Conservation (phyloP, 1,284 basidiomycete genomes). For the Microbotryum scabiosae region DNA sequence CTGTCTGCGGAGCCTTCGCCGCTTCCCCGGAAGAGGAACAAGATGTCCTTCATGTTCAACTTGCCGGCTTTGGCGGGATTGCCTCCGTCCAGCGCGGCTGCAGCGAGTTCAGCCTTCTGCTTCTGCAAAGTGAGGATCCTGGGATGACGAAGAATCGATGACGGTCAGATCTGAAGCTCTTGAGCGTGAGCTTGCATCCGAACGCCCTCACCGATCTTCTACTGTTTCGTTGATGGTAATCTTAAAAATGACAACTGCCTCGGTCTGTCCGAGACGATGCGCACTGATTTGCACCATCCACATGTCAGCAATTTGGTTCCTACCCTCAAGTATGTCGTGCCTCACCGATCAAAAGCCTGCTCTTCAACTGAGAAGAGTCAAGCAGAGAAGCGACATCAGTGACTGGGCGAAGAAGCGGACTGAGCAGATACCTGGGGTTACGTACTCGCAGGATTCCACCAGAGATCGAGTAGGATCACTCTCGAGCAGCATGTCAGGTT, state of each 20-base stretch:
- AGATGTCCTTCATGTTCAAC: conserved; percentile 72
- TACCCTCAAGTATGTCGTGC: too few relatives aligned
- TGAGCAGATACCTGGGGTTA: not conserved
- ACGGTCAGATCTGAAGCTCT: not conserved
- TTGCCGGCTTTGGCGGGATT: conserved; percentile 69
- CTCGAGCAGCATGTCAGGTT: conserved; percentile 75
- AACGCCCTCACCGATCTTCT: conserved; percentile 68
- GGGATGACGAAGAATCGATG: conserved; percentile 2
- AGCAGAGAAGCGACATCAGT: not conserved
- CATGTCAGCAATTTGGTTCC: not conserved
- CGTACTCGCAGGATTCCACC: conserved; percentile 55
- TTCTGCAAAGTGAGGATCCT: conserved; percentile 54
- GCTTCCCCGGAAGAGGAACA: conserved; percentile 56
- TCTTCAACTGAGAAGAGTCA: conserved; percentile 43
- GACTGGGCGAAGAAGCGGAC: conserved; percentile 56
- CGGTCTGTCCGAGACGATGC: conserved; percentile 63
- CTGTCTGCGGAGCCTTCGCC: too few relatives aligned
- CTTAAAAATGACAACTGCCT: conserved; percentile 86
- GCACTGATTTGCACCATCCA: conserved; percentile 1
- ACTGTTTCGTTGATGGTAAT: conserved; percentile 80
- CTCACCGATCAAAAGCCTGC: conserved; percentile 85
- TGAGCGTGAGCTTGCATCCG: conserved; percentile 44
- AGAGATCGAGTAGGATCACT: conserved; percentile 46
- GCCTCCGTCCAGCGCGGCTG: conserved; percentile 78
- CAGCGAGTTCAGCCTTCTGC: conserved; percentile 73